phyloP scores from a whole-genome alignment of 345 rosid species.

The Alliaria petiolata region DNA sequence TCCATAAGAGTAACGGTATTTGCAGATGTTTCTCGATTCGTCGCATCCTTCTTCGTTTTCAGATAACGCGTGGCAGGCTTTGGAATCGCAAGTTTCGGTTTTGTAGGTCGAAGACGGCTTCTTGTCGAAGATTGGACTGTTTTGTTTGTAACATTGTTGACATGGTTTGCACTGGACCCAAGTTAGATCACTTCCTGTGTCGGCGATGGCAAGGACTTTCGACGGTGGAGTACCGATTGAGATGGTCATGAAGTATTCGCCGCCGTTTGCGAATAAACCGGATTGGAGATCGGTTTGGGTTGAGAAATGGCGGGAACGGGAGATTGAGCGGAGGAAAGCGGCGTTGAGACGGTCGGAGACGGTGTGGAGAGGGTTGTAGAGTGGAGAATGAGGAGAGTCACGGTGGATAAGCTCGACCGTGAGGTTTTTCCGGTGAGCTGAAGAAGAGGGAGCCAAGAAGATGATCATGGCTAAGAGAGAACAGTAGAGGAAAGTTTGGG shows the following conservation, averaged over 20 bases:
- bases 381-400: conserved; percentile 32
- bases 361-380: conserved; percentile 25
- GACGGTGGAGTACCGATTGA: conserved; percentile 35
- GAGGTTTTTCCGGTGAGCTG: background rate
- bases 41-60: conserved; percentile 25
- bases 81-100: conserved; percentile 13
- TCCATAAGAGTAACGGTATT: conserved; percentile 45
- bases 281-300: conserved; percentile 25
- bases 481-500: background rate
- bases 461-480: conserved; percentile 8
- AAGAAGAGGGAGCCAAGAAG: background rate
- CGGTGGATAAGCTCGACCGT: conserved; percentile 35
- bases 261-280: conserved; percentile 5
- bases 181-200: conserved; percentile 30
- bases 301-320: conserved; percentile 27
- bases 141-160: conserved; percentile 30
- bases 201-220: conserved; percentile 24
- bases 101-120: conserved; percentile 28
- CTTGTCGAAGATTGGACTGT: conserved; percentile 23
- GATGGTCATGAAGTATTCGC: conserved; percentile 33
- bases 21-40: conserved; percentile 19
- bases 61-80: conserved; percentile 9
- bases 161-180: conserved; percentile 36
- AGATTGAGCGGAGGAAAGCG: conserved; percentile 30
- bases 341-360: conserved; percentile 23